Evolutionary conservation across 176 grass and related monocot species (phyloP), one percentile per base, ranked within the genome.

Genomic region (Musa itinerans): DNA sequence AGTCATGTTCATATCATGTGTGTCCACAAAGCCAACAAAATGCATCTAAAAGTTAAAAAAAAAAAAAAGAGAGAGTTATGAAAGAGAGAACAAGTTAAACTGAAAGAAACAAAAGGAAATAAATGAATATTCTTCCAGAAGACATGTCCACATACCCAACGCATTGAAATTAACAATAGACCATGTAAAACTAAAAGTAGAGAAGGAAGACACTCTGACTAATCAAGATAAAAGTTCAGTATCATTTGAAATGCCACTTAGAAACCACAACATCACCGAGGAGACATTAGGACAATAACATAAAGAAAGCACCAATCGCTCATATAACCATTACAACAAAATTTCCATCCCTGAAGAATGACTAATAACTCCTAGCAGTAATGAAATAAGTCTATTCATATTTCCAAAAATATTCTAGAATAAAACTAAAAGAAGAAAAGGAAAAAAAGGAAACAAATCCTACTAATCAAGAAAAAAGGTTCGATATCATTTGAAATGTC

Each of bases 1-100:
- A 72, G 83, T 78, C 83, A 99, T 56, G 71, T 92, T 95, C 91
- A 99, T 89, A 87, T 95, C 96, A 69, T 99, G 83, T 78, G 89
- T 73, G 82, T 99, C 91, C 52, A 95, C 89, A 62, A 83, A 99
- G 74, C 86, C 96, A 26, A 99, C 67, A 26, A 52, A 71, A 81
- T 99, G 89, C 91, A 95, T 99, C 96, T 99, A 77, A 74, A 63
- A 21, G 34, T 9, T 34, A 73, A 73, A 50, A 12, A 20, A 78
- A 11, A 23, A 22, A 13, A 72, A 53, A 72, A 11, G 13, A 53
- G 11, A 1, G 53, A 23, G 23, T 53, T 11, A 15, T 16, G 11
- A 2, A 67, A 67, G 7, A 67, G 12, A 67, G 24, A 67, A n/a
- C 15, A 62, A 15, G 15, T 7, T 26, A 27, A 34, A 3, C 21